Evolutionary conservation across 108 stramenopile species (phyloP), one percentile per base, ranked within the genome.

Genomic region (Stephanodiscus triporus): DNA sequence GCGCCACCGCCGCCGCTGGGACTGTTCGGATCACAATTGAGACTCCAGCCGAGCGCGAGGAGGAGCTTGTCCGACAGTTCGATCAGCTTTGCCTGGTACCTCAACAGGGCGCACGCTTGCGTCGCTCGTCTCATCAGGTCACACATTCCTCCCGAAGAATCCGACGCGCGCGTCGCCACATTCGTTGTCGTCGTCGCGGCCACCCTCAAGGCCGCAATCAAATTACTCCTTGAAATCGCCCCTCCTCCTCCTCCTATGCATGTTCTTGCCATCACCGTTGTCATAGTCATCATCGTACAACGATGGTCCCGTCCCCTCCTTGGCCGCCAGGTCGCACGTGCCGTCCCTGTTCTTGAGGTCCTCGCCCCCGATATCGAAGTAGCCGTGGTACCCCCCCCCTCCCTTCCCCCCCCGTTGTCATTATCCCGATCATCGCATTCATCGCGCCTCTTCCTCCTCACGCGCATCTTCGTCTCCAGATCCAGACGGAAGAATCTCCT

Each of bases 321-420:
- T 73, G n/a, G 37, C 57, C 23, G 20, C 71, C 56, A 84, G 62
- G 49, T 77, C 72, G 69, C 77, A 63, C 20, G 79, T 80, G 10
- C 84, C 84, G 40, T 80, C 79, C 30, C 65, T 80, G 34, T 75
- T 63, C 47, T 75, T 49, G 68, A 76, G 63, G 51, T 81, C 84
- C 27, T 82, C 80, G 56, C 49, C 66, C 13, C 79, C 68, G 22
- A 72, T 58, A 10, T 55, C 77, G 58, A 79, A 73, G 50, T 79
- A 79, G 27, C 78, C 78, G 11, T 73, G 66, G 40, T 75, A 75
- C 0, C 78, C 67, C 66, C 58, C 60, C 50, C 42, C 13, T 3
- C 34, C 9, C 9, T 9, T 9, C 8, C 42, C 22, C 53, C 42
- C 2, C 32, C 60, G 10, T 8, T 24, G 5, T 37, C 37, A 10